phyloP scores from a whole-genome alignment of 805 yeast genomes.

The Wickerhamomyces sydowiorum region DNA sequence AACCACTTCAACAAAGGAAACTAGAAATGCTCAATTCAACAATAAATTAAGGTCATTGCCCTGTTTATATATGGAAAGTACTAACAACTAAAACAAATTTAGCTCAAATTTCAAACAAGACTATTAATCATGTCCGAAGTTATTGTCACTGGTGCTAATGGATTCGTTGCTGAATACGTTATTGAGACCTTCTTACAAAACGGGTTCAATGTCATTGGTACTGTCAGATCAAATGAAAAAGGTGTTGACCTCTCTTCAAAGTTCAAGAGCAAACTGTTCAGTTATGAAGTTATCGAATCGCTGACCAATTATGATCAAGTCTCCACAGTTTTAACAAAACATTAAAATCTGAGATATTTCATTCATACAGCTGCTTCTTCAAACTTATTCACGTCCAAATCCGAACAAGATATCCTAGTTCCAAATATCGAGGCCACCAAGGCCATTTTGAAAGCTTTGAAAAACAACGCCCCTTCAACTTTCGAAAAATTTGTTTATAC shows the following conservation, averaged over 20 bases:
- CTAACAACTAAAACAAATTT: too few relatives aligned
- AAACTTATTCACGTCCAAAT: neutral
- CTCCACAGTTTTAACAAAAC: neutral
- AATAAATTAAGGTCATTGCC: too few relatives aligned
- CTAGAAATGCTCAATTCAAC: too few relatives aligned
- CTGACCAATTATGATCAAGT: neutral
- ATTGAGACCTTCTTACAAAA: neutral
- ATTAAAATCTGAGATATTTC: neutral
- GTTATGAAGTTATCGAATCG: neutral
- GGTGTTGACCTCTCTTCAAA: neutral
- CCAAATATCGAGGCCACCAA: neutral
- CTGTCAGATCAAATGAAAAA: neutral
- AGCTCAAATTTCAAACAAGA: too few relatives aligned
- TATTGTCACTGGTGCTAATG: neutral
- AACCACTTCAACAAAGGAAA: too few relatives aligned
- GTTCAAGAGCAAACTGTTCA: neutral
- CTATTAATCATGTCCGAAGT: neutral
- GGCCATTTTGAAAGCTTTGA: neutral
- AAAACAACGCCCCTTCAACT: neutral
- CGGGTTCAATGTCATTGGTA: neutral
- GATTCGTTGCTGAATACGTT: neutral
- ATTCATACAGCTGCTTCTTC: neutral
- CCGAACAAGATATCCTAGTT: neutral
- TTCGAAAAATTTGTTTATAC: neutral
- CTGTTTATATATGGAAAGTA: too few relatives aligned